Evolutionary conservation across 176 grass and related monocot genomes (phyloP), one percentile per base, ranked within the genome.

Genomic region (Avena sativa): DNA sequence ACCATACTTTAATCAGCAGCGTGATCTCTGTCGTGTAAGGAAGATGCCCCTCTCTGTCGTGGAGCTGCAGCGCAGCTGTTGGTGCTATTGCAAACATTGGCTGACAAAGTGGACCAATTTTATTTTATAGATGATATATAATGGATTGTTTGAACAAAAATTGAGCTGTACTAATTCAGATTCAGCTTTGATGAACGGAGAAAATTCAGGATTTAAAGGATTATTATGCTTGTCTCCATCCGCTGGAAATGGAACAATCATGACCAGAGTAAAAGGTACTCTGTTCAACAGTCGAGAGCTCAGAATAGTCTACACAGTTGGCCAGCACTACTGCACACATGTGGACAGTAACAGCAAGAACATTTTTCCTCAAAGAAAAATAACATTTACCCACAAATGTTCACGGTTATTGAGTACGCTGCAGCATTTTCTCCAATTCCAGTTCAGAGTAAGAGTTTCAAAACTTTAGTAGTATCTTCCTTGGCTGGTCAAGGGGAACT

Each of bases 21-120:
- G 17, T 57, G 71, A 76, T 61, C 59, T 10, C 32, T 49, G 81
- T 87, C 67, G 25, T 38, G 58, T 28, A 40, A 80, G 66, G 48
- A 74, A 87, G 81, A 75, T 84, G 62, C 77, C 67, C 58, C 59
- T 50, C 76, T 81, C 76, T 87, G 81, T 87, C 85, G 47, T 76
- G 25, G 28, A 70, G 69, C 72, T 17, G 72, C 47, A 23, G 47
- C 28, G 16, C 12, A 53, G 44, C n/a, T 53, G 20, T 63, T 56
- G 30, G 43, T 44, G 23, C 7, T n/a, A 8, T 2, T 21, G 16
- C 26, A 13, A 13, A 8, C 52, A 71, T 28, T 15, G 72, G 1
- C 32, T 82, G 79, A 68, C 11, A 62, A 62, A 14, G 15, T 46
- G 86, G 46, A 51, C 21, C 58, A 56, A 20, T 1, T 10, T 48